Percentiles rank a stretch among this genome's conserved stretches.
These are phyloP conservation scores for Lipomyces yamadae DNA, from an alignment of 805 yeast species.

Conservation along the genomic window DNA sequence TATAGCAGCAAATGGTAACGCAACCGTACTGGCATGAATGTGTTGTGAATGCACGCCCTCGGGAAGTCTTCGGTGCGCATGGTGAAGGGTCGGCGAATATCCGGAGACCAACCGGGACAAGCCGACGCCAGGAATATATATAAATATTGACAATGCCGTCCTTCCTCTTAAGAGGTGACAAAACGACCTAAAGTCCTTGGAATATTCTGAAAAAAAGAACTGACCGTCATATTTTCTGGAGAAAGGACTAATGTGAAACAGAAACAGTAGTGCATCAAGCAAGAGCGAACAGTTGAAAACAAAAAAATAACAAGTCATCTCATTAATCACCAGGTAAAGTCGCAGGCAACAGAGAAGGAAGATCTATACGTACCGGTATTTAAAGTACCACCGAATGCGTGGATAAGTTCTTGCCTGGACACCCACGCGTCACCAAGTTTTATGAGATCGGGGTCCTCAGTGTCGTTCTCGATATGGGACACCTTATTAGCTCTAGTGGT, in stretches of 20 bases:
- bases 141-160: no score
- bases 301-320: neutral
- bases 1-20: neutral
- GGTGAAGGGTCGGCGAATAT: neutral
- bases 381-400: constrained; percentile 73
- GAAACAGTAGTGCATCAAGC: neutral
- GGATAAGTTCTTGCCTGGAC: constrained; percentile 51
- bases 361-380: constrained; percentile 58
- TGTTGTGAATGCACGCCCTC: no score
- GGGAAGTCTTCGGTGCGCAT: neutral
- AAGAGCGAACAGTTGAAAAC: neutral
- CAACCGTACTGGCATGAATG: neutral
- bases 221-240: no score
- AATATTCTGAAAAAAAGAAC: no score
- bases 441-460: constrained; percentile 60
- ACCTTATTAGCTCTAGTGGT: neutral
- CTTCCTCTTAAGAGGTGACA: no score
- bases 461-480: constrained; percentile 23
- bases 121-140: neutral
- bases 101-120: neutral
- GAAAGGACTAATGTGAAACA: neutral
- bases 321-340: neutral
- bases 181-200: no score
- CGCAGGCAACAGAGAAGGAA: neutral
- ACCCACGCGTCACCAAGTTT: constrained; percentile 75